These are phyloP conservation scores for Skeletonema menzelii DNA, from an alignment of 108 stramenopile genomes.

Conservation along the genomic window DNA sequence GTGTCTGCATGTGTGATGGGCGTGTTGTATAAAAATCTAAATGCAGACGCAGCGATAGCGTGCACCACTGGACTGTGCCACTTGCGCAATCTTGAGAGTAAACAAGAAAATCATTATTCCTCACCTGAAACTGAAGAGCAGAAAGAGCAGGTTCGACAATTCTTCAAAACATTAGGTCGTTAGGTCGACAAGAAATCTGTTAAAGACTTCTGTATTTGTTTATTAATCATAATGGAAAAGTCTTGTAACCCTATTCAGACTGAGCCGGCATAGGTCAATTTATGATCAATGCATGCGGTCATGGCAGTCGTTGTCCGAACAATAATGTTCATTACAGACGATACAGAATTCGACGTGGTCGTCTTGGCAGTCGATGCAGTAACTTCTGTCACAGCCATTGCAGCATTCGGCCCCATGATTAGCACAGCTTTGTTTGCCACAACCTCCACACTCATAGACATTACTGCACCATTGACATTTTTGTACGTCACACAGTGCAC, in stretches of 20 bases:
- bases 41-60: constrained; percentile 9
- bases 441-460: constrained; percentile 2
- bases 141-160: constrained; percentile 17
- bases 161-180: too few relatives aligned
- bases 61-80: constrained; percentile 5
- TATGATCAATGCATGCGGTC: not conserved
- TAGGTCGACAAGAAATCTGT: too few relatives aligned
- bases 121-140: constrained; percentile 30
- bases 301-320: not conserved
- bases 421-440: constrained; percentile 19
- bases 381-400: not conserved
- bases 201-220: too few relatives aligned
- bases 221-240: too few relatives aligned
- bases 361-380: constrained; percentile 7
- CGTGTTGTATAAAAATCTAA: constrained; percentile 3
- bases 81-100: constrained; percentile 1
- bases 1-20: constrained; percentile 19
- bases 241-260: too few relatives aligned
- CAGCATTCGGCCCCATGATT: constrained; percentile 13
- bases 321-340: constrained; percentile 8
- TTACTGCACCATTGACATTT: constrained; percentile 29
- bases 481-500: not conserved
- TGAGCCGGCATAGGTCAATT: not conserved
- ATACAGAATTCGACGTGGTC: constrained; percentile 4
- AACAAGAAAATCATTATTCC: not conserved